Percentiles rank a stretch among this genome's conserved stretches.
Evolutionary conservation across 2,329 filamentous ascomycete genomes (phyloP).

Genomic region (Hypoxylon sp.): DNA sequence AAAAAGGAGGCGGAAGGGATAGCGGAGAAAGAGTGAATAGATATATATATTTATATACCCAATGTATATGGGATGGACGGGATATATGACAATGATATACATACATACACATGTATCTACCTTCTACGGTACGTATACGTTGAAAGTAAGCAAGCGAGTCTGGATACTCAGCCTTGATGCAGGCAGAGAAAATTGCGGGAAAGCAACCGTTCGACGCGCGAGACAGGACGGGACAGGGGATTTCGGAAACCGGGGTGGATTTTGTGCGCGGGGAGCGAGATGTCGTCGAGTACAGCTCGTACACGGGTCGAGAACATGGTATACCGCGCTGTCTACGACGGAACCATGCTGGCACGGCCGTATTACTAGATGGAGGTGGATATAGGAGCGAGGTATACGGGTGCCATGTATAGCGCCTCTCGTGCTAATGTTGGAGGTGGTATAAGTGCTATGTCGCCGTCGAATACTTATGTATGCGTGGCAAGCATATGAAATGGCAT

Average conservation of each 20-base stretch:
- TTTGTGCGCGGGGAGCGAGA: conserved; percentile 26
- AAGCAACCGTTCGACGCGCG: conserved; percentile 25
- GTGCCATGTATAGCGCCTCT: too few species aligned
- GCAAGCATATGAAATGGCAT: conserved; percentile 8
- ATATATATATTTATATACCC: conserved; percentile 7
- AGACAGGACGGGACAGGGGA: conserved; percentile 18
- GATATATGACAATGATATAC: conserved; percentile 11
- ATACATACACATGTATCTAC: too few species aligned
- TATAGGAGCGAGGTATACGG: neutral
- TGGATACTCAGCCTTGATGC: conserved; percentile 32
- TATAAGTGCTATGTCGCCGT: neutral
- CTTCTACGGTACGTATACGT: conserved; percentile 1
- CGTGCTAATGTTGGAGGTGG: neutral
- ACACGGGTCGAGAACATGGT: neutral
- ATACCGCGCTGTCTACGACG: conserved; percentile 7
- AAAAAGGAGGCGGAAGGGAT: too few species aligned
- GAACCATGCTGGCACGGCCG: conserved; percentile 17
- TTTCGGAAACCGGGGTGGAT: conserved; percentile 29
- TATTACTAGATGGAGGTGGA: neutral
- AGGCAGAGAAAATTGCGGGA: conserved; percentile 34
- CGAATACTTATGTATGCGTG: neutral
- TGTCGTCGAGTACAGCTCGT: conserved; percentile 1
- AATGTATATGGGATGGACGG: too few species aligned
- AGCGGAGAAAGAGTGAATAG: conserved; percentile 5
- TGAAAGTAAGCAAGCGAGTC: conserved; percentile 28